Percentiles rank a stretch among this genome's conserved stretches.
These are phyloP conservation scores for Schizochytrium sp. DNA, from an alignment of 108 stramenopile genomes.

Conservation along the genomic window DNA sequence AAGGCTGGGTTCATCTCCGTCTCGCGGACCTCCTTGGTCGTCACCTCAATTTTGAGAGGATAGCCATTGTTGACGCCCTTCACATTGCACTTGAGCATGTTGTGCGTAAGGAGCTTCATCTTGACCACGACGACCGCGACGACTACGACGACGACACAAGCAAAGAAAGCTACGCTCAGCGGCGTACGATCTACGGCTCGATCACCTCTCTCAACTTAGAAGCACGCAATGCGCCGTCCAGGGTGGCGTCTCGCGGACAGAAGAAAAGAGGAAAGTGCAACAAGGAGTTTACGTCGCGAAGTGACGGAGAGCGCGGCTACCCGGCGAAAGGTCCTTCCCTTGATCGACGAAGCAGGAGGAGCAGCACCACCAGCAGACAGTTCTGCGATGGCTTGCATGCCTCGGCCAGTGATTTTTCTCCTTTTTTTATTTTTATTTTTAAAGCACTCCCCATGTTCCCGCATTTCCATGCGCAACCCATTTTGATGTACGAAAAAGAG, in stretches of 20 bases:
- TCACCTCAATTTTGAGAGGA: constrained; percentile 13
- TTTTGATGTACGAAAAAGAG: neutral
- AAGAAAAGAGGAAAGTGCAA: neutral
- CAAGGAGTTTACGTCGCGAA: neutral
- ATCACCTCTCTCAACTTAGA: neutral
- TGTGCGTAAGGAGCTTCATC: constrained; percentile 28
- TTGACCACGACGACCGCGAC: no score
- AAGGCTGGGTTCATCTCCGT: constrained; percentile 5
- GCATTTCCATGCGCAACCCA: neutral
- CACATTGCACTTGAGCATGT: constrained; percentile 22
- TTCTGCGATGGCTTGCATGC: no score
- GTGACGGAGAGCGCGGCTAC: neutral
- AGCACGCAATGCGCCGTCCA: neutral
- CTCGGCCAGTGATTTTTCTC: no score
- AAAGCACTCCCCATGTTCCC: no score
- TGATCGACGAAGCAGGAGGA: no score
- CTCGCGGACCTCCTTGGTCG: neutral
- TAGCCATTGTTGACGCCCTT: neutral
- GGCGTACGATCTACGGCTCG: neutral
- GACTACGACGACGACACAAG: neutral
- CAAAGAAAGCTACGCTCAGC: neutral
- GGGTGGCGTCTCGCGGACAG: neutral
- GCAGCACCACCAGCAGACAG: no score
- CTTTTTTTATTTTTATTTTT: no score
- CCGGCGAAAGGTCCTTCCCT: no score